Conservation (phyloP, 805 yeast genomes). For the Ascoidea asiatica region DNA sequence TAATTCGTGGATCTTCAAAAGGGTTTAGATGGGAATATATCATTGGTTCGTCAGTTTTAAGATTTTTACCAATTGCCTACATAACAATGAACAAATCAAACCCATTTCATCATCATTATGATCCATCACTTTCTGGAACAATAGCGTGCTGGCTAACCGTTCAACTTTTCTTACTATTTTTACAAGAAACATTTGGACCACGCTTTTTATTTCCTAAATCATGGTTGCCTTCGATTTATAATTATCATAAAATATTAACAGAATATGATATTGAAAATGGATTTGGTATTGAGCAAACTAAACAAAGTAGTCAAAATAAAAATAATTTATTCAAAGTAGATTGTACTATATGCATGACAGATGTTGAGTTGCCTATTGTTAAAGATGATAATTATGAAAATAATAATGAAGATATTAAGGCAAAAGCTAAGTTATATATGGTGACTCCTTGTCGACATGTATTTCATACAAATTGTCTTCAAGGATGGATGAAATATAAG, state of each 20-base stretch:
- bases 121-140: constrained; percentile 32
- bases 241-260: constrained; percentile 61
- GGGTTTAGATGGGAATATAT: constrained; percentile 67
- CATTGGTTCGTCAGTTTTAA: constrained; percentile 47
- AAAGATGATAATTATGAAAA: constrained; percentile 9
- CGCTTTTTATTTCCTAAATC: constrained; percentile 71
- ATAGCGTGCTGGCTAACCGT: constrained; percentile 40
- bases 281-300: constrained; percentile 35
- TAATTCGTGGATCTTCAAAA: constrained; percentile 50
- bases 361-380: constrained; percentile 44
- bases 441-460: constrained; percentile 86
- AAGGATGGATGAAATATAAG: constrained; percentile 87
- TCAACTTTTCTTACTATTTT: constrained; percentile 43
- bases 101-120: constrained; percentile 60
- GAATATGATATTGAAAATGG: constrained; percentile 50
- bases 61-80: constrained; percentile 56
- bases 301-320: constrained; percentile 18
- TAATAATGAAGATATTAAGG: neutral
- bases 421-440: constrained; percentile 38
- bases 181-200: constrained; percentile 64
- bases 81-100: constrained; percentile 38
- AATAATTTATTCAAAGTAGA: constrained; percentile 35
- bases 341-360: constrained; percentile 86
- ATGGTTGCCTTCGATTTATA: constrained; percentile 68
- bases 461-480: constrained; percentile 82